Conservation (phyloP, 2,329 filamentous ascomycete genomes). For the Chrysosporium queenslandicum region DNA sequence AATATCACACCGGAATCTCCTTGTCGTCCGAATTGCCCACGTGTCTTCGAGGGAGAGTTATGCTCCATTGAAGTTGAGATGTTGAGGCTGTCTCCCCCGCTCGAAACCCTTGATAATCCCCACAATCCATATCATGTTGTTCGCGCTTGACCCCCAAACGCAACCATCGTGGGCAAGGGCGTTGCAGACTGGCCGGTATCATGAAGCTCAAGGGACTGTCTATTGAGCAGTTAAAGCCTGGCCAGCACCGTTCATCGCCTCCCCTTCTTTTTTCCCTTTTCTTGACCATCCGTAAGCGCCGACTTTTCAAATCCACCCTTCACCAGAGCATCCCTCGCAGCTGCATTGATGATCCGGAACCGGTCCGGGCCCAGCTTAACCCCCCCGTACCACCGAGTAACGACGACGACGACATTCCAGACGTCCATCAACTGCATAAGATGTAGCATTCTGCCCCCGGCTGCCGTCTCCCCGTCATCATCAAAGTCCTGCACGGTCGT, state of each 20-base stretch:
- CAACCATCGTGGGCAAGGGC: too few species aligned
- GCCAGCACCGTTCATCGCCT: slow-evolving; percentile 11
- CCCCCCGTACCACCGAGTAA: slow-evolving; percentile 91
- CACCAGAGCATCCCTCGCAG: slow-evolving; percentile 73
- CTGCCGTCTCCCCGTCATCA: slow-evolving; percentile 91
- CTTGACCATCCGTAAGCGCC: slow-evolving; percentile 44
- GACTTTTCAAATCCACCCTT: slow-evolving; percentile 58
- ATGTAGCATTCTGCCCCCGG: slow-evolving; percentile 73
- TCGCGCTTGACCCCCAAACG: too few species aligned
- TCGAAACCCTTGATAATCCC: too few species aligned
- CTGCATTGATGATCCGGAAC: slow-evolving; percentile 82
- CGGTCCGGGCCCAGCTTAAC: slow-evolving; percentile 78
- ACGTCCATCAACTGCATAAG: slow-evolving; percentile 91
- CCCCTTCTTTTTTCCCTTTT: slow-evolving; percentile 41
- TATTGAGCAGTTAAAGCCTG: neutral
- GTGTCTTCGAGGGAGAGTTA: too few species aligned
- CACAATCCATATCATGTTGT: too few species aligned
- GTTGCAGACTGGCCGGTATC: too few species aligned
- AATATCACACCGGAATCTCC: too few species aligned
- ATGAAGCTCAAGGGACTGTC: too few species aligned
- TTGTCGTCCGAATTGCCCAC: too few species aligned
- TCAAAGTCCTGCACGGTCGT: slow-evolving; percentile 77
- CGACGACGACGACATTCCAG: slow-evolving; percentile 86
- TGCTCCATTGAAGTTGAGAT: too few species aligned
- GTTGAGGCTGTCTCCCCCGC: too few species aligned